Evolutionary conservation across 805 yeast species (phyloP).

Genomic region (Starmerella gropengiesseri): DNA sequence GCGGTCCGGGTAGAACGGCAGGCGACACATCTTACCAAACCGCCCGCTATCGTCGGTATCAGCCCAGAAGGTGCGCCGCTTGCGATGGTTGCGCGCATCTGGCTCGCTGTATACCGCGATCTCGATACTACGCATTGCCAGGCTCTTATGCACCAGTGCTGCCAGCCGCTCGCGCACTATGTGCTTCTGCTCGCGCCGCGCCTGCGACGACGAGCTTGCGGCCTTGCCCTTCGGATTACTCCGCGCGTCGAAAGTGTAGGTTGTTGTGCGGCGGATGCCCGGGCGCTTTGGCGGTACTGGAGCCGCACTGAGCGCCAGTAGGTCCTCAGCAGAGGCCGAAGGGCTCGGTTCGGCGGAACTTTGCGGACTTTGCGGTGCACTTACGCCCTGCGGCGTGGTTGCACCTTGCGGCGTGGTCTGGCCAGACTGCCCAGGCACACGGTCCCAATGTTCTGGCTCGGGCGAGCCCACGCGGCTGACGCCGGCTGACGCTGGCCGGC

Average conservation of each 20-base stretch:
- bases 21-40: slow-evolving; percentile 15
- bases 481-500: not conserved
- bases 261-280: slow-evolving; percentile 12
- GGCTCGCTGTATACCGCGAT: slow-evolving; percentile 14
- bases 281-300: slow-evolving; percentile 11
- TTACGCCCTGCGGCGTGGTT: not conserved
- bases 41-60: slow-evolving; percentile 25
- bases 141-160: slow-evolving; percentile 20
- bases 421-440: too few species aligned
- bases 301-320: not conserved
- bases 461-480: slow-evolving; percentile 4
- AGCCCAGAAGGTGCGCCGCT: slow-evolving; percentile 17
- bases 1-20: slow-evolving; percentile 19
- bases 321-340: not conserved
- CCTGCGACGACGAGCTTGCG: slow-evolving; percentile 2
- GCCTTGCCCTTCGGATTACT: slow-evolving; percentile 9
- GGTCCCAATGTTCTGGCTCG: too few species aligned
- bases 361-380: not conserved
- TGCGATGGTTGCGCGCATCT: slow-evolving; percentile 10
- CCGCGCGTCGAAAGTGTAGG: slow-evolving; percentile 12
- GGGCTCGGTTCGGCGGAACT: not conserved
- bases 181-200: slow-evolving; percentile 15
- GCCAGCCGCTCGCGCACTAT: slow-evolving; percentile 21
- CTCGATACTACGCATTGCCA: slow-evolving; percentile 19
- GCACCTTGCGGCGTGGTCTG: not conserved